phyloP scores from a whole-genome alignment of 441 rosid genomes.

The Syzygium syzygioides region DNA sequence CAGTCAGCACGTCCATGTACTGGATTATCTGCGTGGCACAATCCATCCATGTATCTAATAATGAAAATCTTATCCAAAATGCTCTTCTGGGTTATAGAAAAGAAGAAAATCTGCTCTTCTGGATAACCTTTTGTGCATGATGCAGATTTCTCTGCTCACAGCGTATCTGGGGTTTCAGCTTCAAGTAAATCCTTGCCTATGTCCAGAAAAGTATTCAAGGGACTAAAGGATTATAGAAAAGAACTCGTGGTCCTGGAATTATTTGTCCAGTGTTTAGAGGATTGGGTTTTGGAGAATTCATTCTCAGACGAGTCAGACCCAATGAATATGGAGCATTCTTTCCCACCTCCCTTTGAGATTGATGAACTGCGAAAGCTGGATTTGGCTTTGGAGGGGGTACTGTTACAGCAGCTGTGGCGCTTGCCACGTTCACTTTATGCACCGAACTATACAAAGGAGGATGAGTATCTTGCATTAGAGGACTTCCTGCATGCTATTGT shows the following conservation, averaged over 20 bases:
- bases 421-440: slow-evolving; percentile 44
- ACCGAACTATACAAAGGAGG: slow-evolving; percentile 27
- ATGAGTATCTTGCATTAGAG: slow-evolving; percentile 43
- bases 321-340: slow-evolving; percentile 17
- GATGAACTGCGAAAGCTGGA: slow-evolving; percentile 51
- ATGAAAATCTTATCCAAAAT: background rate
- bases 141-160: slow-evolving; percentile 40
- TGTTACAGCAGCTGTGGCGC: slow-evolving; percentile 54
- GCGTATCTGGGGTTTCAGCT: slow-evolving; percentile 36
- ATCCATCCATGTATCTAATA: background rate
- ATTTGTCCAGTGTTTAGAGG: slow-evolving; percentile 33
- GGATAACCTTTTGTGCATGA: background rate
- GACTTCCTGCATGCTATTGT: slow-evolving; percentile 47
- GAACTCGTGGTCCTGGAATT: slow-evolving; percentile 29
- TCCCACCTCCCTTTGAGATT: slow-evolving; percentile 41
- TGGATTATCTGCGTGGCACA: background rate
- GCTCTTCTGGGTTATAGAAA: background rate
- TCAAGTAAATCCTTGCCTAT: slow-evolving; percentile 34
- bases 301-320: slow-evolving; percentile 20
- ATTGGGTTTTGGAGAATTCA: slow-evolving; percentile 41
- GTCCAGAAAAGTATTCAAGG: slow-evolving; percentile 44
- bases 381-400: slow-evolving; percentile 60
- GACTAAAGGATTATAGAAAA: slow-evolving; percentile 40
- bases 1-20: background rate
- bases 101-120: background rate